A percentile compares a stretch with the other conserved stretches of the same genome.
phyloP scores from a whole-genome alignment of 2,329 filamentous ascomycete genomes.

The Sporothrix phasma region DNA sequence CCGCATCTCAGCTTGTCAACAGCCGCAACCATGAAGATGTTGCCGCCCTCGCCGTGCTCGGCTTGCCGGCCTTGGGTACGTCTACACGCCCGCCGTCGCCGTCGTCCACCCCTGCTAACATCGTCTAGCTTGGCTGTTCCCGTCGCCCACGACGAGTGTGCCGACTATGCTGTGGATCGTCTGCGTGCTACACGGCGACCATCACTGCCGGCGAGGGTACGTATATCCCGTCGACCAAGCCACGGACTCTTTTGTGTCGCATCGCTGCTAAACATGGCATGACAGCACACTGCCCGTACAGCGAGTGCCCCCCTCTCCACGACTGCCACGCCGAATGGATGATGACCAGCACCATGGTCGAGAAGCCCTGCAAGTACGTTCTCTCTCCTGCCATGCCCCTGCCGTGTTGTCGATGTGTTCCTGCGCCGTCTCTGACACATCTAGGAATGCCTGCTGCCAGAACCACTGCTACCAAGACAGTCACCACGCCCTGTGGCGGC shows the following conservation, averaged over 20 bases:
- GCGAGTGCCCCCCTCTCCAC: neutral
- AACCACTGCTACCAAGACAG: neutral
- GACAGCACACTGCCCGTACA: too few species aligned
- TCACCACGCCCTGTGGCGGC: neutral
- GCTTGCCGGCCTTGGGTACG: neutral
- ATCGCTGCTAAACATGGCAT: too few species aligned
- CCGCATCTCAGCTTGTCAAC: too few species aligned
- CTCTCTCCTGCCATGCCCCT: neutral
- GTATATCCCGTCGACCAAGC: too few species aligned
- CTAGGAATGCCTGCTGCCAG: neutral
- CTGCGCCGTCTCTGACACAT: too few species aligned
- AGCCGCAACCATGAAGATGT: neutral
- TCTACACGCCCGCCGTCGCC: neutral
- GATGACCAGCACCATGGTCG: neutral
- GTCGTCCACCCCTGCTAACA: neutral
- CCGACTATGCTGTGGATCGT: neutral
- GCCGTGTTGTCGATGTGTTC: neutral
- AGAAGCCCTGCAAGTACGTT: neutral
- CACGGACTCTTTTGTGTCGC: too few species aligned
- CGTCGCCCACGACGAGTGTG: neutral
- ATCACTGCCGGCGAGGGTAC: neutral
- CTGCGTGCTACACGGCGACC: neutral
- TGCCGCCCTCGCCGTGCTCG: neutral
- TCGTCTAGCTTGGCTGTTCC: neutral
- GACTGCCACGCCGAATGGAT: neutral